Conservation (phyloP, 2,329 filamentous ascomycete species). For the Botrytis galanthina region DNA sequence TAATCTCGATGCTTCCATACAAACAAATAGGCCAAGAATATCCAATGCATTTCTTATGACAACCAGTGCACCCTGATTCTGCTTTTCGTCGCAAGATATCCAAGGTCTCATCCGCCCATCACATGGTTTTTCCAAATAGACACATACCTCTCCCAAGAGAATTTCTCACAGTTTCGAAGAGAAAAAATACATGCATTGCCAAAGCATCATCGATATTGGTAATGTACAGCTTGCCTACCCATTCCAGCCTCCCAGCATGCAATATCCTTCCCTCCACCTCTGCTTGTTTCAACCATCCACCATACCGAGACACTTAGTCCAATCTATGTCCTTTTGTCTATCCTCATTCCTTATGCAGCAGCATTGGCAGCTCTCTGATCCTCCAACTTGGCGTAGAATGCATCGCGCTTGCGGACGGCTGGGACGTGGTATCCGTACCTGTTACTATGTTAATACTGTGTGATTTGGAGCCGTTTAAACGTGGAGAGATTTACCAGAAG, state of each 20-base stretch:
- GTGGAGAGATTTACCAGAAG: constrained; percentile 49
- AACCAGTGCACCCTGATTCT: neutral
- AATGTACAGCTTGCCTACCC: constrained; percentile 36
- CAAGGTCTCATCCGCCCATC: neutral
- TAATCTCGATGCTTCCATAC: neutral
- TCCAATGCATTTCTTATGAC: neutral
- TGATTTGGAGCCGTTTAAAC: neutral
- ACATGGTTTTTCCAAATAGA: neutral
- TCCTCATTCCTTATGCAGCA: constrained; percentile 27
- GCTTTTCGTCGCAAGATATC: neutral
- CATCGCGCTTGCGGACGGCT: constrained; percentile 42
- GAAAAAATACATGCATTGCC: constrained; percentile 33
- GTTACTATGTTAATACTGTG: neutral
- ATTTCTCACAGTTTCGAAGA: neutral
- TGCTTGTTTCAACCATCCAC: neutral
- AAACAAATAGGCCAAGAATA: neutral
- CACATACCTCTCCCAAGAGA: neutral
- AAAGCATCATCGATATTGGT: constrained; percentile 32
- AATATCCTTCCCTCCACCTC: neutral
- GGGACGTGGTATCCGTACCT: constrained; percentile 46
- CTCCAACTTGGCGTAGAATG: constrained; percentile 44
- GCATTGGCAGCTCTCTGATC: constrained; percentile 40
- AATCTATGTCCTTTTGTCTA: constrained; percentile 19
- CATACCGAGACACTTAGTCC: neutral
- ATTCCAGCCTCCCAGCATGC: constrained; percentile 10